These are phyloP conservation scores for Apiospora kogelbergensis DNA, from an alignment of 2,329 filamentous ascomycete species.

Conservation along the genomic window DNA sequence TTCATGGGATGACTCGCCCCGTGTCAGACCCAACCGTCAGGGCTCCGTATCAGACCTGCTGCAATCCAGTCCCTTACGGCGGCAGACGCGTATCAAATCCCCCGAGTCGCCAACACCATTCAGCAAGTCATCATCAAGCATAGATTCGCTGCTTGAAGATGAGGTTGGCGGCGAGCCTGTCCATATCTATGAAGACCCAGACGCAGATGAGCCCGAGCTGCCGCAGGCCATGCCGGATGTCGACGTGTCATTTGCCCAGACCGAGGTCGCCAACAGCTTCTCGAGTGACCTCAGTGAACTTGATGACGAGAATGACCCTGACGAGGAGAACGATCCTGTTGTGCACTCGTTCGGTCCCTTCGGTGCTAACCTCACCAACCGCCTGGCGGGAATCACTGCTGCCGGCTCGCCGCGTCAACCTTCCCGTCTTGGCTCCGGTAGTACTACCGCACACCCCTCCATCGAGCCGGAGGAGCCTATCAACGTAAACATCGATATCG, in stretches of 20 bases:
- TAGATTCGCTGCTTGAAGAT: conserved; percentile 44
- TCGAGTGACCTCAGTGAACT: conserved; percentile 57
- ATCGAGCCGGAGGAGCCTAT: conserved; percentile 29
- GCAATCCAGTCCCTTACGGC: conserved; percentile 61
- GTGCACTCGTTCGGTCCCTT: conserved; percentile 91
- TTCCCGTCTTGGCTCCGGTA: conserved; percentile 21
- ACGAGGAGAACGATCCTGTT: conserved; percentile 93
- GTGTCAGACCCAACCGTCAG: conserved; percentile 31
- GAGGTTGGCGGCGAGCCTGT: conserved; percentile 46
- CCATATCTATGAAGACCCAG: conserved; percentile 73
- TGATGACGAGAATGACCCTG: conserved; percentile 69
- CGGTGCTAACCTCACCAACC: conserved; percentile 79
- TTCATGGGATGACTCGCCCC: conserved; percentile 68
- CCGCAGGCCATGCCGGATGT: conserved; percentile 31
- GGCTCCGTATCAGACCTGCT: conserved; percentile 42
- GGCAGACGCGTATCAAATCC: conserved; percentile 61
- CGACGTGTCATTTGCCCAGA: conserved; percentile 46
- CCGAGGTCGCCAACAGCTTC: conserved; percentile 52
- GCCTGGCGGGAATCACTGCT: conserved; percentile 73
- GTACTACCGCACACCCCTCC: conserved; percentile 23
- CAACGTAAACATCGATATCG: conserved; percentile 35
- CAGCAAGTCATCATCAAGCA: conserved; percentile 40
- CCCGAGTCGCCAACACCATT: conserved; percentile 68
- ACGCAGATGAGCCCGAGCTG: conserved; percentile 53
- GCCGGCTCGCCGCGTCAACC: conserved; percentile 61